A percentile compares a stretch with the other conserved stretches of the same genome.
Conservation (phyloP, 2,329 filamentous ascomycete genomes). For the Colletotrichum neosansevieriae region DNA sequence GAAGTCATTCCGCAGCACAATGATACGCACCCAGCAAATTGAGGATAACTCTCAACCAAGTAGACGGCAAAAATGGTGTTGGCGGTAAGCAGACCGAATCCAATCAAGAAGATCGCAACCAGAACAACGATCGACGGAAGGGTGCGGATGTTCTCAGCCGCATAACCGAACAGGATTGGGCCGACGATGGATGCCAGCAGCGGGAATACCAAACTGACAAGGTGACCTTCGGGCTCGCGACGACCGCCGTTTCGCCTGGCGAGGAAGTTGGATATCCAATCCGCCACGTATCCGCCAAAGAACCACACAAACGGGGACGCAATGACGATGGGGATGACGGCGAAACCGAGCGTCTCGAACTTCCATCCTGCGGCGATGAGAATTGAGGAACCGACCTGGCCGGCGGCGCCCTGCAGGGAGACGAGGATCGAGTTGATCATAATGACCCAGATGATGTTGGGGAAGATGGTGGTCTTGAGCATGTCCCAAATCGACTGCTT, state of each 20-base stretch:
- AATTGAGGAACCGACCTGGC: constrained; percentile 43
- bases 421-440: constrained; percentile 49
- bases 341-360: constrained; percentile 47
- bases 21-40: constrained; percentile 38
- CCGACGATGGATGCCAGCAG: constrained; percentile 47
- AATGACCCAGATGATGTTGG: constrained; percentile 51
- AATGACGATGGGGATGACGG: constrained; percentile 40
- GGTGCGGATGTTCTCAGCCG: constrained; percentile 43
- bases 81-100: constrained; percentile 47
- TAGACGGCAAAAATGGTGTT: constrained; percentile 49
- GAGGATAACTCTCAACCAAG: constrained; percentile 51
- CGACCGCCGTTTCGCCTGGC: constrained; percentile 45
- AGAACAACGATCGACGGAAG: constrained; percentile 47
- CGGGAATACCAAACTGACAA: constrained; percentile 48
- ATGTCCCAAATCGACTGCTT: constrained; percentile 46
- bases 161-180: constrained; percentile 49
- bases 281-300: constrained; percentile 49
- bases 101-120: constrained; percentile 46
- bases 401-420: constrained; percentile 46
- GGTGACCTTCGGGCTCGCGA: constrained; percentile 51
- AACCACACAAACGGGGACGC: constrained; percentile 41
- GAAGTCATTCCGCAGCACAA: not conserved
- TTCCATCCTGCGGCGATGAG: constrained; percentile 45
- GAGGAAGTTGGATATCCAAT: constrained; percentile 45
- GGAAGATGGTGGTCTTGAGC: constrained; percentile 50